Base-by-base conservation (phyloP, 768 basidiomycete genomes). In the Fibroporia radiculosa region DNA sequence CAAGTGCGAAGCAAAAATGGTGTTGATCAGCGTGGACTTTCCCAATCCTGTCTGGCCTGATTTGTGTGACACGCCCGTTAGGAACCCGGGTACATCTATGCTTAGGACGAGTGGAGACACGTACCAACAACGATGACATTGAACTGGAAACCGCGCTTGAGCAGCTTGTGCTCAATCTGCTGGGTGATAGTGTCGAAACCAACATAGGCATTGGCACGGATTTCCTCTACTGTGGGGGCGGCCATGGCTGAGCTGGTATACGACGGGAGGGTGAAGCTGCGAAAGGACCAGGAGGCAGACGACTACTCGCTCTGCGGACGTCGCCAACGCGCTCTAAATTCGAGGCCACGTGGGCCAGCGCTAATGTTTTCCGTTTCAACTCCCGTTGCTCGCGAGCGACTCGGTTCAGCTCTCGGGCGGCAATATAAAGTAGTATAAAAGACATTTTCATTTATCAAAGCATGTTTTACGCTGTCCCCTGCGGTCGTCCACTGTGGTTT, bases 71-170 rank as follows among this genome's bases (percentile, higher is more conserved):
- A 26, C 6, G n/a, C 8, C 29, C n/a, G n/a, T n/a, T 13, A 26
- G 31, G 18, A 29, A 42, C 13, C 16, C 42, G 45, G 39, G 48
- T 10, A 40, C 37, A 37, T n/a, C n/a, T 8, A 8, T 8, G 8
- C 38, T 39, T 19, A 24, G 14, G 27, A 16, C 29, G 10, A 28
- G 36, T 36, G 46, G 38, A 35, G 41, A 77, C n/a, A n/a, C 84
- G 58, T 54, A 93, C 93, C 95, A 56, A 85, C 95, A 50, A 91
- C 86, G 61, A 98, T 97, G 49, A 96, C 87, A 61, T 97, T 98
- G 80, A 98, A 98, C 74, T 97, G 91, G 76, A 98, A 98, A 49
- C 95, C 95, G 52, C 95, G 82, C 72, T 97, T 97, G 71, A 98
- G 78, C 53, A 97, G 84, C 78, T 97, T 97, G 77, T 93, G 88